Evolutionary conservation across 352 stramenopile genomes (phyloP).

Genomic region (Blastocystis sp.): DNA sequence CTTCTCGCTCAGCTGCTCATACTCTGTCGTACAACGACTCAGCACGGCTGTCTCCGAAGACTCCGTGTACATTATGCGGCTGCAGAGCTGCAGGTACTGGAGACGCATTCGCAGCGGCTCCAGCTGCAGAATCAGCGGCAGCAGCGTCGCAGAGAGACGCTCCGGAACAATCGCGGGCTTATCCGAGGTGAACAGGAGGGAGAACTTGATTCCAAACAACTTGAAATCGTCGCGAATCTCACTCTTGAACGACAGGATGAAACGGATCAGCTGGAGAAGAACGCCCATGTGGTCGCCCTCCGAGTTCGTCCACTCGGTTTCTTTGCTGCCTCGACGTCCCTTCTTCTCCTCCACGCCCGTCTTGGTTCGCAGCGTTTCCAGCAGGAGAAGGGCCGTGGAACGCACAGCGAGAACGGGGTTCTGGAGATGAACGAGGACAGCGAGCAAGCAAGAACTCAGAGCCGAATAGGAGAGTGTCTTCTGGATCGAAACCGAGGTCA

Average conservation of each 20-base stretch:
- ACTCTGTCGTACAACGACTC: background rate
- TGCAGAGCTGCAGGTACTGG: background rate
- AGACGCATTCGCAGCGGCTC: background rate
- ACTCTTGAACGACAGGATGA: background rate
- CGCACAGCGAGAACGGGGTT: background rate
- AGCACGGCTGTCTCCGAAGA: slow-evolving; percentile 8
- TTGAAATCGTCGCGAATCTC: slow-evolving; percentile 46
- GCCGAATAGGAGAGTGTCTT: background rate
- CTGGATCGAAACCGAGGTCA: background rate
- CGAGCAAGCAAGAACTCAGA: background rate
- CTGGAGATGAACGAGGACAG: background rate
- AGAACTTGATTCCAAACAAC: slow-evolving; percentile 12
- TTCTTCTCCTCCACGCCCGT: background rate
- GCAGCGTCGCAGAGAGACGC: background rate
- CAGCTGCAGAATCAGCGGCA: background rate
- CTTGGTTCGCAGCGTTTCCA: background rate
- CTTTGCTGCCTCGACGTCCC: background rate
- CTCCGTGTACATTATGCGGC: background rate
- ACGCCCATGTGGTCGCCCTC: background rate
- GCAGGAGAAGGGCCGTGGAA: slow-evolving; percentile 1
- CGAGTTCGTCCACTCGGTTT: background rate
- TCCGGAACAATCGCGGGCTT: background rate
- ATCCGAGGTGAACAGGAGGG: background rate
- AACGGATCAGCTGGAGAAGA: slow-evolving; percentile 13
- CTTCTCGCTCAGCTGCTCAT: background rate